Evolutionary conservation across 2,329 filamentous ascomycete species (phyloP), one percentile per base, ranked within the genome.

Genomic region (Aspergillus intermedius): DNA sequence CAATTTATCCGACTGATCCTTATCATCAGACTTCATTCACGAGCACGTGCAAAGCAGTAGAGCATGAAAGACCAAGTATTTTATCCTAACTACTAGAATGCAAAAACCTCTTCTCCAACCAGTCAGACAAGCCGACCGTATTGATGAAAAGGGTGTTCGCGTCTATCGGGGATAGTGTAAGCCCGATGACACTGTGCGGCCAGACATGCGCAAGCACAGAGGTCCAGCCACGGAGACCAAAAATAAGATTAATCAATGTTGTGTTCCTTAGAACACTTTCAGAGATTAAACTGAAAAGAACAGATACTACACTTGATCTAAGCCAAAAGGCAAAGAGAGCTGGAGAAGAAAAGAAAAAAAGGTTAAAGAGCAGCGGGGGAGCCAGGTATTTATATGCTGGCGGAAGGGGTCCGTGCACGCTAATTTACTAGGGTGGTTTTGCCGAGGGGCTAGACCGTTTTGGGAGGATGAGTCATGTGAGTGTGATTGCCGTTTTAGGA

Each of bases 251-350:
- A 90, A 91, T 88, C 84, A 82, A 76, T 77, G 79, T 80, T 81
- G 77, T 77, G 76, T 76, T 77, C 82, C 77, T 75, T 87, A 80
- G 82, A 77, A 76, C 77, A 78, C 79, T 89, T 87, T 86, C 86
- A 91, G 86, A 86, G 84, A 89, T 90, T 90, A 91, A 90, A 89
- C 87, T 91, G 84, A 88, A 87, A 89, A 90, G 86, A 91, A 90
- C 86, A 88, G 85, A 88, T 89, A 89, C 86, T 89, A 88, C 84
- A 89, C 84, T 88, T 89, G 86, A 89, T 89, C 86, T 88, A 87
- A 87, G 82, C 82, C 72, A 72, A 77, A 78, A 74, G 73, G 75
- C 70, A 73, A 73, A 71, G 69, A 74, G 72, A 75, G 72, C 72
- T 75, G 63, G 61, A 71, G 60, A 71, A 69, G 60, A 69, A 68